Conservation (phyloP, 495 filamentous ascomycete genomes). For the Tuber melanosporum region DNA sequence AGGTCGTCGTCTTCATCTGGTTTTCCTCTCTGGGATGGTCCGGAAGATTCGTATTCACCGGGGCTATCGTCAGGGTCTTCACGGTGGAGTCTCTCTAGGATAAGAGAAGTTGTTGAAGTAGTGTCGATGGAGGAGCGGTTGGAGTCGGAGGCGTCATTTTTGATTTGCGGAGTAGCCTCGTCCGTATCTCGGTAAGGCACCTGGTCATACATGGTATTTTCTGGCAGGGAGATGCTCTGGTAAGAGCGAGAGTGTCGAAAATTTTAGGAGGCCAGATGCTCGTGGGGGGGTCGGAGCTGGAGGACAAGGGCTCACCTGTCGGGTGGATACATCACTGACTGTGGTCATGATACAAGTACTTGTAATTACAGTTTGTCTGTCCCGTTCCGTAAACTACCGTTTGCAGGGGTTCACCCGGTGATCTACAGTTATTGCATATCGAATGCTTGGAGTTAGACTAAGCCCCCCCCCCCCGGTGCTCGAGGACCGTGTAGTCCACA, state of each 20-base stretch:
- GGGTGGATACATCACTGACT: background rate
- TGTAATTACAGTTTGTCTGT: background rate
- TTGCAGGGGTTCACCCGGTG: background rate
- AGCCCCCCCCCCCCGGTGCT: no score
- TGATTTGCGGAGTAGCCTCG: constrained; percentile 3
- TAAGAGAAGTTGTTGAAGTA: constrained; percentile 68
- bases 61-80: constrained; percentile 6
- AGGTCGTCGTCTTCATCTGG: constrained; percentile 47
- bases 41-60: constrained; percentile 13
- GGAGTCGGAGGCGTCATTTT: constrained; percentile 27
- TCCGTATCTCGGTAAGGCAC: constrained; percentile 30
- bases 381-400: background rate
- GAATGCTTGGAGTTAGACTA: background rate
- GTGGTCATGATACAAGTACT: no score
- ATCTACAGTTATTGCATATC: background rate
- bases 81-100: constrained; percentile 62
- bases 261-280: background rate
- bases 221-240: background rate
- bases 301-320: background rate
- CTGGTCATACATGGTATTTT: constrained; percentile 20
- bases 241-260: background rate
- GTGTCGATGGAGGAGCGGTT: constrained; percentile 55
- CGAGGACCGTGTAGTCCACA: background rate
- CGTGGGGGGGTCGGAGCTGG: background rate
- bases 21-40: constrained; percentile 39